Evolutionary conservation across 2,329 filamentous ascomycete species (phyloP).

Genomic region (Ascochyta pisi): DNA sequence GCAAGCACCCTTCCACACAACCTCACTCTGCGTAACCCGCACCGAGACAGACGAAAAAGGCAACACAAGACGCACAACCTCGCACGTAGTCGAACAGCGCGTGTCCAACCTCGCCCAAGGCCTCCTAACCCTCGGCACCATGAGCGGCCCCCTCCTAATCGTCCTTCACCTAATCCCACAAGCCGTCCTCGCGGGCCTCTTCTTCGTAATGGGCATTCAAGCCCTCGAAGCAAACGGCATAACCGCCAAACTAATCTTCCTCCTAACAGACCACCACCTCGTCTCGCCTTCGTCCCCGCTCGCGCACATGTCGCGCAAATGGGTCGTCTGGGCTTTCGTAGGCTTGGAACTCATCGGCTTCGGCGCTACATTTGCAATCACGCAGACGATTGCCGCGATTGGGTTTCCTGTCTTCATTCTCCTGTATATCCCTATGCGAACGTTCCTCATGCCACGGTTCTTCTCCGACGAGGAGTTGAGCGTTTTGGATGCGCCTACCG

Average conservation of each 20-base stretch:
- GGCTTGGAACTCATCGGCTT: constrained; percentile 60
- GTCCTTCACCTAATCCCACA: constrained; percentile 63
- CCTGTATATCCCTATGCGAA: constrained; percentile 62
- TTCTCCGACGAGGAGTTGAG: constrained; percentile 58
- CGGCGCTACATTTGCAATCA: constrained; percentile 63
- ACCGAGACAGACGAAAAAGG: constrained; percentile 53
- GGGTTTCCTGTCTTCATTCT: constrained; percentile 66
- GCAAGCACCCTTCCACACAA: constrained; percentile 66
- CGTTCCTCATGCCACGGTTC: constrained; percentile 58
- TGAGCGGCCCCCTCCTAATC: constrained; percentile 62
- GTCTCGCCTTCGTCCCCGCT: constrained; percentile 58
- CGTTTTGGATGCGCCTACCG: constrained; percentile 62
- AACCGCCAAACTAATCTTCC: constrained; percentile 58
- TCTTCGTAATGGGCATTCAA: constrained; percentile 64
- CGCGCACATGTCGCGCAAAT: constrained; percentile 51
- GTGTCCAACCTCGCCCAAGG: constrained; percentile 64
- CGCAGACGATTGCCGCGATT: constrained; percentile 66
- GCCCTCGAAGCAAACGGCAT: constrained; percentile 62
- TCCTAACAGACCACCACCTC: constrained; percentile 56
- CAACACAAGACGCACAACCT: constrained; percentile 52
- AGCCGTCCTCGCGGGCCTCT: constrained; percentile 62
- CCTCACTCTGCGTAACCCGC: constrained; percentile 55
- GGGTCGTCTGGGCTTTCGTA: constrained; percentile 58
- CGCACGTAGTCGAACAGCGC: constrained; percentile 63
- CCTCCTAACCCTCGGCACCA: constrained; percentile 61